These are phyloP conservation scores for Fonsecaea erecta DNA, from an alignment of 2,329 filamentous ascomycete species.

Conservation along the genomic window DNA sequence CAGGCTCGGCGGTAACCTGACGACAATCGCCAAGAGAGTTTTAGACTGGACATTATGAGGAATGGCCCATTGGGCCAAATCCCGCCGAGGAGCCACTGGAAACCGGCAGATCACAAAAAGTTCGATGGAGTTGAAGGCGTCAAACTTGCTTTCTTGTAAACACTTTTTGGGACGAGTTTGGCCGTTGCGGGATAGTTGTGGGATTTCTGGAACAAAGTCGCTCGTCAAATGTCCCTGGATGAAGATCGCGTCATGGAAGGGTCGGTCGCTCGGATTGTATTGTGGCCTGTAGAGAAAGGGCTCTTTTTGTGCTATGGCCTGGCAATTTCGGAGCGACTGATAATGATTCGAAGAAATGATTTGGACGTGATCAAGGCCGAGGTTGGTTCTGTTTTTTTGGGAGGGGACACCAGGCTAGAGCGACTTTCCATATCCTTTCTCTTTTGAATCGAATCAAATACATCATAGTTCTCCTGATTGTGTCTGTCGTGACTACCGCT, in stretches of 20 bases:
- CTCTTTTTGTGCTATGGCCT: conserved; percentile 12
- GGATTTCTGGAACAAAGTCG: conserved; percentile 5
- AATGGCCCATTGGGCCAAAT: conserved; percentile 1
- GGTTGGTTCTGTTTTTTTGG: conserved; percentile 1
- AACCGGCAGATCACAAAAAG: conserved; percentile 17
- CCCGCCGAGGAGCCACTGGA: neutral
- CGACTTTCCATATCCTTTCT: conserved; percentile 2
- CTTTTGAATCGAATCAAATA: neutral
- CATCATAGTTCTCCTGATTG: conserved; percentile 6
- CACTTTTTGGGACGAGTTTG: conserved; percentile 9
- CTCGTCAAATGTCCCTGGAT: conserved; percentile 2
- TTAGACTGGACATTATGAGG: conserved; percentile 21
- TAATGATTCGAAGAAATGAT: neutral
- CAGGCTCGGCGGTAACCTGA: conserved; percentile 2
- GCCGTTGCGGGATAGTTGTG: conserved; percentile 5
- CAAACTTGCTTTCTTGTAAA: conserved; percentile 18
- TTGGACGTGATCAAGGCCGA: neutral
- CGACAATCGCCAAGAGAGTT: neutral
- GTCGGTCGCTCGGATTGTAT: conserved; percentile 10
- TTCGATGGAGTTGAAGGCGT: conserved; percentile 19
- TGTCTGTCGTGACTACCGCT: conserved; percentile 1
- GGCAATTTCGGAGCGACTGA: conserved; percentile 8
- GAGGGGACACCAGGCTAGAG: conserved; percentile 1
- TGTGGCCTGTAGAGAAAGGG: conserved; percentile 15
- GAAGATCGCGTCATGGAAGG: neutral